Percentiles rank a stretch among this genome's conserved stretches.
Conservation (phyloP, 345 rosid genomes). For the Pistacia integerrima region DNA sequence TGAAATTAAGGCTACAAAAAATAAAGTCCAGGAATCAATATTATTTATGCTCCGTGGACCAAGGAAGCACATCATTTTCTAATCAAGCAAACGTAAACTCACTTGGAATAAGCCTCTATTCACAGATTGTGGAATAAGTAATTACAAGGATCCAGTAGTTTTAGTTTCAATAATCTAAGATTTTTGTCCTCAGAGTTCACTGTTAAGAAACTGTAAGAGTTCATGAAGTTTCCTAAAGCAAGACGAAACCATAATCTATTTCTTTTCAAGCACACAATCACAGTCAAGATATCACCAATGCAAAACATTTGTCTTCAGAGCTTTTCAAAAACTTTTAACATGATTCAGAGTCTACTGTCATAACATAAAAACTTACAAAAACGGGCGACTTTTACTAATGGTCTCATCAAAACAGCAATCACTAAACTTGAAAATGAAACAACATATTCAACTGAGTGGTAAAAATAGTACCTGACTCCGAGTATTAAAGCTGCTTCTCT, state of each 20-base stretch:
- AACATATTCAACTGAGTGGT: not conserved
- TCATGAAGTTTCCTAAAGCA: not conserved
- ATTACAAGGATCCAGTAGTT: not conserved
- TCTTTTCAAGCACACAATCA: not conserved
- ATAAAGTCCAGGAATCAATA: no score
- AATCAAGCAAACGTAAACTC: not conserved
- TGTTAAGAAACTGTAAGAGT: not conserved
- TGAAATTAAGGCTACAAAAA: not conserved
- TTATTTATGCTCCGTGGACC: not conserved
- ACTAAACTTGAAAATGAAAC: not conserved
- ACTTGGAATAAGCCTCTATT: not conserved
- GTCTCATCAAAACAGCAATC: not conserved
- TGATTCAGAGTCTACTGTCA: not conserved
- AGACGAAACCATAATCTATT: not conserved
- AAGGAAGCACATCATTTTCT: not conserved
- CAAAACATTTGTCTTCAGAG: not conserved
- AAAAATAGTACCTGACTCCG: constrained; percentile 60
- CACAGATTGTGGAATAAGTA: not conserved
- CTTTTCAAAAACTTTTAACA: not conserved
- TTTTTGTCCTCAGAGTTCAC: not conserved
- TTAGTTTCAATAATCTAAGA: not conserved
- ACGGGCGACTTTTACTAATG: not conserved
- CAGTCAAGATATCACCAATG: not conserved
- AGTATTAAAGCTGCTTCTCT: constrained; percentile 91
- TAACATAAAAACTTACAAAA: no score